These are phyloP conservation scores for Irpex rosettiformis DNA, from an alignment of 1,284 basidiomycete genomes.

Conservation along the genomic window DNA sequence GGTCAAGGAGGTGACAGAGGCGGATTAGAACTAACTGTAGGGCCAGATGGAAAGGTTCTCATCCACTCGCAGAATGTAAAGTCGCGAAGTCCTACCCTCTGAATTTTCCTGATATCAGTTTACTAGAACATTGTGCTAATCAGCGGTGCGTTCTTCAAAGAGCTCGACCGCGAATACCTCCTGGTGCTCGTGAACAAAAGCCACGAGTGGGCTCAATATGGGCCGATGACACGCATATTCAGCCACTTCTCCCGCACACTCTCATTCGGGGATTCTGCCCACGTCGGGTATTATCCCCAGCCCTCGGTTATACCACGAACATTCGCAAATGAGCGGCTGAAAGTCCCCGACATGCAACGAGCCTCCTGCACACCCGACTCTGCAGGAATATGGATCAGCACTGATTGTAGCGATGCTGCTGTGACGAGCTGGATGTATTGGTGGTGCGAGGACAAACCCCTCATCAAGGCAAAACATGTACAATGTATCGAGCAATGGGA, in stretches of 20 bases:
- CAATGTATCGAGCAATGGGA: background rate
- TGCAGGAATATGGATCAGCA: background rate
- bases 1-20: no score
- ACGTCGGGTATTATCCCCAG: background rate
- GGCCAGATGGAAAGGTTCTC: no score
- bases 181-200: background rate
- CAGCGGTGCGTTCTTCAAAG: background rate
- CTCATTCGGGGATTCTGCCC: background rate
- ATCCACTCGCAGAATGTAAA: no score
- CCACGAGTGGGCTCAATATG: background rate
- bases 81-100: no score
- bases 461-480: background rate
- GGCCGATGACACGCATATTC: background rate
- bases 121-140: background rate
- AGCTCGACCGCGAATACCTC: background rate
- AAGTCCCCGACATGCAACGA: no score
- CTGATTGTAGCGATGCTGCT: background rate
- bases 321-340: no score
- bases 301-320: background rate
- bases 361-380: background rate
- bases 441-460: background rate
- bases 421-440: background rate
- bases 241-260: background rate
- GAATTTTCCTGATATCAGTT: no score
- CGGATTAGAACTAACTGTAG: no score